These are phyloP conservation scores for Sambucus nigra DNA, from an alignment of 129 eudicot genomes.

Conservation along the genomic window DNA sequence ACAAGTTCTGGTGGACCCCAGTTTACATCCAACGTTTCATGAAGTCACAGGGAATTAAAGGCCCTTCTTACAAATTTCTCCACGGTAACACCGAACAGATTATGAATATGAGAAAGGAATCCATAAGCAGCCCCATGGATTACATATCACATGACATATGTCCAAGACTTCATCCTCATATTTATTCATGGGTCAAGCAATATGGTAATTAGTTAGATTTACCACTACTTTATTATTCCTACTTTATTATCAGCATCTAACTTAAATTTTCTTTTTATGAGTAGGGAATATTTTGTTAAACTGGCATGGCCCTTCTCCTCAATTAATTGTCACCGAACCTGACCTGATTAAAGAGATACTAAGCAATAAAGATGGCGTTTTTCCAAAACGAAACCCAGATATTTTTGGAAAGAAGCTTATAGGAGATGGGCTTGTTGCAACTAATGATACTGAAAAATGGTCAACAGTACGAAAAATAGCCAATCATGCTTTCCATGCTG, in stretches of 20 bases:
- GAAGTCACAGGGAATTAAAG: conserved; percentile 38
- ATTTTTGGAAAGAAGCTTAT: conserved; percentile 16
- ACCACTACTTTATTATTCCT: too few relatives aligned
- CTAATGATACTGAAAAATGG: conserved; percentile 36
- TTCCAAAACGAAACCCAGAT: conserved; percentile 11
- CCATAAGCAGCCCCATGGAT: conserved; percentile 23
- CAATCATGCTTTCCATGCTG: conserved; percentile 30
- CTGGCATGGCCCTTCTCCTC: conserved; percentile 32
- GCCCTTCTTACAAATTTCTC: conserved; percentile 41
- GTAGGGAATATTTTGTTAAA: conserved; percentile 25
- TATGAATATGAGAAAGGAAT: conserved; percentile 13
- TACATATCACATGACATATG: conserved; percentile 20
- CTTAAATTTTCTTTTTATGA: background rate
- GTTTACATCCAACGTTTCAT: conserved; percentile 17
- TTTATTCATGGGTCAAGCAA: conserved; percentile 24
- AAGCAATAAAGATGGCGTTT: conserved; percentile 14
- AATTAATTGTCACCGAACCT: conserved; percentile 23
- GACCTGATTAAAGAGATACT: conserved; percentile 24
- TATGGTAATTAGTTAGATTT: conserved; percentile 28
- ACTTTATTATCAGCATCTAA: background rate
- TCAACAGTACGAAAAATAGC: conserved; percentile 29
- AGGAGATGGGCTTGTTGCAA: conserved; percentile 24
- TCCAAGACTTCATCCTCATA: conserved; percentile 38
- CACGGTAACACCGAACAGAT: conserved; percentile 44
- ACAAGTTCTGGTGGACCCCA: conserved; percentile 38